phyloP scores from a whole-genome alignment of 306 rosid species.

The Rosa chinensis region DNA sequence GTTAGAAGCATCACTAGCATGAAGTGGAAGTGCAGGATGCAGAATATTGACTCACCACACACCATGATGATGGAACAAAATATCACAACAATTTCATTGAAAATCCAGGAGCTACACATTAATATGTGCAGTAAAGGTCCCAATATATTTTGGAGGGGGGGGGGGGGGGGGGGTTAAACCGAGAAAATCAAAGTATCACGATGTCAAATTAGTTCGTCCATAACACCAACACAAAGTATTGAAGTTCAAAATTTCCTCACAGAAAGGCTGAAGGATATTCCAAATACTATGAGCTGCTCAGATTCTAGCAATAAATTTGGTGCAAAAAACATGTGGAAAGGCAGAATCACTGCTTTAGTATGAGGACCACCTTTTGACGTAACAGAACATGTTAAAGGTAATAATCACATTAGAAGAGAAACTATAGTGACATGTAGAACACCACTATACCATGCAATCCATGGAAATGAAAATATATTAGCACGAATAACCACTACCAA shows the following conservation, averaged over 20 bases:
- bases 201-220: background rate
- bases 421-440: background rate
- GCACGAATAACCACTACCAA: conserved; percentile 6
- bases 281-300: background rate
- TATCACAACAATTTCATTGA: background rate
- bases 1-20: conserved; percentile 4
- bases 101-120: conserved; percentile 1
- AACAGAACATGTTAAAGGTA: background rate
- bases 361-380: background rate
- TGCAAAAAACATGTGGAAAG: background rate
- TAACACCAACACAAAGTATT: background rate
- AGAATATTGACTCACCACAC: background rate
- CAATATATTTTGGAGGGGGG: background rate
- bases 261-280: background rate
- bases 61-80: background rate
- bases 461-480: background rate
- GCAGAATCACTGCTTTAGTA: background rate
- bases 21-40: background rate
- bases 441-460: background rate
- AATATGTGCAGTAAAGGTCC: background rate
- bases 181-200: background rate
- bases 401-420: background rate
- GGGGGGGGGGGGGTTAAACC: too few species aligned
- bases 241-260: background rate
- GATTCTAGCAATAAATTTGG: background rate